Evolutionary conservation across 2,329 filamentous ascomycete genomes (phyloP), one percentile per base, ranked within the genome.

Genomic region (Lachnellula willkommii): DNA sequence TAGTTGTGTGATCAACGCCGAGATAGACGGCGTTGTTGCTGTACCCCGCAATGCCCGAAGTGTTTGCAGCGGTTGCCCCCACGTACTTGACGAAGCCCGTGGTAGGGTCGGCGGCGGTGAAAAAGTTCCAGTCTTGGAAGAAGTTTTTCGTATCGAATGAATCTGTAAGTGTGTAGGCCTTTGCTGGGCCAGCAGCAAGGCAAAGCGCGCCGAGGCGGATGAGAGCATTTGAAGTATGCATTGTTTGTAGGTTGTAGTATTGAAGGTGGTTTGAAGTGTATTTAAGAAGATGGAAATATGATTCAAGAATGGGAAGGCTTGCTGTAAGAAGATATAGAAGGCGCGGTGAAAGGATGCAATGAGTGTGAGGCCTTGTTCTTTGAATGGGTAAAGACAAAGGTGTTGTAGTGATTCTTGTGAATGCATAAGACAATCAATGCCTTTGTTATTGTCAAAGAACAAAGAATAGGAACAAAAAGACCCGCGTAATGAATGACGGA

Each of bases 71-170:
- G n/a, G 69, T 56, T 50, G 78, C 75, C 61, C 81, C 74, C 53
- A 84, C 78, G 65, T 91, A 94, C 58, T 81, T 73, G 63, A 94
- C 89, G 65, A 84, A 90, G 35, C 89, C 90, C 60, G 84, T 65
- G 2, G 89, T 94, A 0, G 89, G 89, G 66, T 94, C 90, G 0
- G 72, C 57, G 3, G 69, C 72, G 52, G 69, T 74, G 71, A 79
- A 84, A 72, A 85, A 85, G 55, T 76, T 55, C 68, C 82, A 82
- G 55, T 74, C 74, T 37, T 70, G 71, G 51, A 80, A 70, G 50
- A 80, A 71, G 52, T 74, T 72, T 50, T 73, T 70, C 36, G 73
- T 71, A 32, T 71, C 68, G 56, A 74, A 80, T 15, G 72, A 76
- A 59, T 71, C 73, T 14, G 68, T 62, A 49, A 80, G 66, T 36